Percentiles rank a stretch among this genome's conserved stretches.
Conservation (phyloP, 257 asterid species). For the Fraxinus quadrangulata region DNA sequence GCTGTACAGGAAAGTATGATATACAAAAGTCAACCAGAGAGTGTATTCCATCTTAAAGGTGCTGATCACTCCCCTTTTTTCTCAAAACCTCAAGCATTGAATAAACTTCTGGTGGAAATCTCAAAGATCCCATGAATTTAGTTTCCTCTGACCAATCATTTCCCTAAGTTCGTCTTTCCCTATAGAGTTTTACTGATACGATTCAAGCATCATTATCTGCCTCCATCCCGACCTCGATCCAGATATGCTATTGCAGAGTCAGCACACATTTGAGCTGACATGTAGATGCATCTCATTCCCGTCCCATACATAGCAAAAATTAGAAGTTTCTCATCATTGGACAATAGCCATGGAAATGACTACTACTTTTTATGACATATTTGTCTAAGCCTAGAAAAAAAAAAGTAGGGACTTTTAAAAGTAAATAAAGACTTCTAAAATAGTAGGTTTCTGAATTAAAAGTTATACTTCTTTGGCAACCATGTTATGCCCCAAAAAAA, state of each 20-base stretch:
- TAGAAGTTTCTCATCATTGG: neutral
- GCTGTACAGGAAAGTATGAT: conserved; percentile 73
- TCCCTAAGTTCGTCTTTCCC: neutral
- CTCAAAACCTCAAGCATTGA: conserved; percentile 96
- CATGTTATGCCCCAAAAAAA: neutral
- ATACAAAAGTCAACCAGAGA: conserved; percentile 66
- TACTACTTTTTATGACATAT: neutral
- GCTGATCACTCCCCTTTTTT: conserved; percentile 97
- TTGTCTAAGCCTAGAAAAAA: neutral
- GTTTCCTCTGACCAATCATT: neutral
- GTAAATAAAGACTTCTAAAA: neutral
- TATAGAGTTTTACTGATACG: neutral
- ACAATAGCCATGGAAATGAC: neutral
- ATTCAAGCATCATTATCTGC: neutral
- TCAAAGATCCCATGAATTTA: conserved; percentile 54
- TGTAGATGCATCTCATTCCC: neutral
- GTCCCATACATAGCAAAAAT: neutral
- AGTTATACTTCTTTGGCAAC: neutral
- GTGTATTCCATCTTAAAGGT: conserved; percentile 73
- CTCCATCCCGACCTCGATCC: neutral
- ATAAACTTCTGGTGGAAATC: conserved; percentile 77
- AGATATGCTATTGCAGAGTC: neutral
- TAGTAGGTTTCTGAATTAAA: neutral
- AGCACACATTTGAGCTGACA: neutral
- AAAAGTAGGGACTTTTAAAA: neutral